Percentiles rank a stretch among this genome's conserved stretches.
Evolutionary conservation across 306 rosid genomes (phyloP).

Genomic region (Vigna trinervia): DNA sequence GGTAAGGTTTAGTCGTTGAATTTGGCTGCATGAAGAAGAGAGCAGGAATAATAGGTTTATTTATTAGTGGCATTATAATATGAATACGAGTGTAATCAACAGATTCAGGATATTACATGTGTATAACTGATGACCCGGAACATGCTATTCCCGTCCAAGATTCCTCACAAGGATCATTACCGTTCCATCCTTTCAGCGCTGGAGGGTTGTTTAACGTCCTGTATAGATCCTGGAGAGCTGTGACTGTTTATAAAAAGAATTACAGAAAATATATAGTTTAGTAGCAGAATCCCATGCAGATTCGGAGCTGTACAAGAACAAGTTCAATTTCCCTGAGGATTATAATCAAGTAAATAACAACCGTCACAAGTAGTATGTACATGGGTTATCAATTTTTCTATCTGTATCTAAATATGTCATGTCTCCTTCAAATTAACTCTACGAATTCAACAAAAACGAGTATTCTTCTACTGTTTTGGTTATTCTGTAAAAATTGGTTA

Average conservation of each 20-base stretch:
- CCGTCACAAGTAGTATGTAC: neutral
- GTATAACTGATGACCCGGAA: constrained; percentile 75
- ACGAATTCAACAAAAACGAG: neutral
- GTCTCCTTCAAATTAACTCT: neutral
- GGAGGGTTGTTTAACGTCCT: constrained; percentile 62
- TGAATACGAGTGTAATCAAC: constrained; percentile 11
- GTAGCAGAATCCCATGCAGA: constrained; percentile 5
- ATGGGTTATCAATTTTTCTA: neutral
- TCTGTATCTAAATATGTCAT: neutral
- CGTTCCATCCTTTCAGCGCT: constrained; percentile 73
- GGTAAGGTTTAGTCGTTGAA: constrained; percentile 76
- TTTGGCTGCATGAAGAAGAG: constrained; percentile 60
- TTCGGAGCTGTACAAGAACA: neutral
- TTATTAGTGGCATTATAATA: constrained; percentile 21
- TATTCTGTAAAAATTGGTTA: neutral
- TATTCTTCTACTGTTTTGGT: constrained; percentile 9
- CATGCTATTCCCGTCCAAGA: constrained; percentile 90
- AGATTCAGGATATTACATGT: constrained; percentile 62
- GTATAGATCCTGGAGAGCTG: constrained; percentile 72
- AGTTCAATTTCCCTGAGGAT: constrained; percentile 12
- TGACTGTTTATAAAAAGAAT: constrained; percentile 52
- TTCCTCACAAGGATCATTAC: constrained; percentile 86
- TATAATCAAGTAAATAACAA: neutral
- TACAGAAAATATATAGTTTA: constrained; percentile 18
- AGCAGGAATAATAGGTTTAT: neutral